phyloP scores from a whole-genome alignment of 495 filamentous ascomycete genomes.

The Mytilinidion resinicola region DNA sequence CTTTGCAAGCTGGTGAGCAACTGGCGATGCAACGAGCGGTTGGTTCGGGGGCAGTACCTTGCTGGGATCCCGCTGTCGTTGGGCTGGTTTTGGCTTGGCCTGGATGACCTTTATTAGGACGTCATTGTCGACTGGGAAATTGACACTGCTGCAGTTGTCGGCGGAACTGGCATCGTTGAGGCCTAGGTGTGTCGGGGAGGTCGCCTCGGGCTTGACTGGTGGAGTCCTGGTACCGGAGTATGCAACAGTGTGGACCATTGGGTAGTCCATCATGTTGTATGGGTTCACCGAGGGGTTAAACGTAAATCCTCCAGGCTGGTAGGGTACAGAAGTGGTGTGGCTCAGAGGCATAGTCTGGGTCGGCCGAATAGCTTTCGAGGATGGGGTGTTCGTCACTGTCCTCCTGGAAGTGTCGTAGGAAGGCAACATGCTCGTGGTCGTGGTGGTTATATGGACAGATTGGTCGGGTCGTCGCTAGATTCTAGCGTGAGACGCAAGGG shows the following conservation, averaged over 20 bases:
- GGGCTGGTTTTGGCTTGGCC: conserved; percentile 50
- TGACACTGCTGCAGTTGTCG: conserved; percentile 34
- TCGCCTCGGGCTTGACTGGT: conserved; percentile 33
- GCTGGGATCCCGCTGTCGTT: too few species aligned
- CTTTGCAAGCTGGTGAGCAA: conserved; percentile 5
- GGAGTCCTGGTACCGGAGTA: conserved; percentile 24
- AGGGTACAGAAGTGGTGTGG: conserved; percentile 22
- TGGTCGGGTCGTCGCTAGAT: conserved; percentile 30
- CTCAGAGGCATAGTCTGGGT: conserved; percentile 24
- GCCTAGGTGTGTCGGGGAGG: conserved; percentile 30
- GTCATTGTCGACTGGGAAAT: conserved; percentile 78
- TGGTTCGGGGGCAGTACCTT: conserved; percentile 10
- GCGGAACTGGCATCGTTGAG: conserved; percentile 10
- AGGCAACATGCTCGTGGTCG: conserved; percentile 23
- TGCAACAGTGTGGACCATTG: conserved; percentile 12
- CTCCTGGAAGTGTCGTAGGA: conserved; percentile 24
- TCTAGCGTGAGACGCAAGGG: too few species aligned
- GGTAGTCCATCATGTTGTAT: conserved; percentile 26
- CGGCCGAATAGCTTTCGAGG: conserved; percentile 20
- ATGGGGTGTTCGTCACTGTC: conserved; percentile 12
- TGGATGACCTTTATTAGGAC: conserved; percentile 88
- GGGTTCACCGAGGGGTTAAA: conserved; percentile 26
- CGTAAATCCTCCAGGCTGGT: conserved; percentile 27
- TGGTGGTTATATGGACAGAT: conserved; percentile 22
- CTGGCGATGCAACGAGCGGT: conserved; percentile 2